phyloP scores from a whole-genome alignment of 371 early-diverging fungal species.

The Mucor racemosus region DNA sequence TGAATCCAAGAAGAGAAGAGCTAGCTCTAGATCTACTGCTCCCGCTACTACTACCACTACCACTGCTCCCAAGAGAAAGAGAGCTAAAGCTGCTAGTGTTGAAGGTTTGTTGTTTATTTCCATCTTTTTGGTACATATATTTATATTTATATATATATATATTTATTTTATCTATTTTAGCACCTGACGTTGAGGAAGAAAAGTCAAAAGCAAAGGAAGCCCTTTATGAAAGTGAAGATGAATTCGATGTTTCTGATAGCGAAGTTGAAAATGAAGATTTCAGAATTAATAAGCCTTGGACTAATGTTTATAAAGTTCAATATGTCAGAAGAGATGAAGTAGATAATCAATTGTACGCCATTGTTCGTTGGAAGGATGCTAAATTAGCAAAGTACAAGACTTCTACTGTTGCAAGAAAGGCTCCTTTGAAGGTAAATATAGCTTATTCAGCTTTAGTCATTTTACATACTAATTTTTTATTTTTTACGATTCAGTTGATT shows the following conservation, averaged over 20 bases:
- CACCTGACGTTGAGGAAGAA: background rate
- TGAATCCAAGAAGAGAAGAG: background rate
- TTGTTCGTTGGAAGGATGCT: conserved; percentile 19
- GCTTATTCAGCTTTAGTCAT: background rate
- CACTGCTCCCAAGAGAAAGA: background rate
- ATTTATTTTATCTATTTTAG: background rate
- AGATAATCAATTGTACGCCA: conserved; percentile 2
- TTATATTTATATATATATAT: too few relatives aligned
- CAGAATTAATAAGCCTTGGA: conserved; percentile 2
- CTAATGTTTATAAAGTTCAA: conserved; percentile 7
- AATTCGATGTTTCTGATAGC: conserved; percentile 13
- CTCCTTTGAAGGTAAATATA: conserved; percentile 11
- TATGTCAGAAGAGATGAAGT: conserved; percentile 2
- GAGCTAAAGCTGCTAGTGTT: background rate
- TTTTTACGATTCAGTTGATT: conserved; percentile 20
- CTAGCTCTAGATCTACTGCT: too few relatives aligned
- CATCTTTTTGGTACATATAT: too few relatives aligned
- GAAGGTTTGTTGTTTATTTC: too few relatives aligned
- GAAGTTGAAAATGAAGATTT: conserved; percentile 6
- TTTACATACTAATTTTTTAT: background rate
- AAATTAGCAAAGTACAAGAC: conserved; percentile 17
- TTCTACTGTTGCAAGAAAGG: conserved; percentile 4
- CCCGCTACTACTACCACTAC: background rate
- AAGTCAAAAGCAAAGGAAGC: background rate
- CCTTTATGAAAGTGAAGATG: conserved; percentile 3